Conservation (phyloP, 306 rosid species). For the Leucaena leucocephala region DNA sequence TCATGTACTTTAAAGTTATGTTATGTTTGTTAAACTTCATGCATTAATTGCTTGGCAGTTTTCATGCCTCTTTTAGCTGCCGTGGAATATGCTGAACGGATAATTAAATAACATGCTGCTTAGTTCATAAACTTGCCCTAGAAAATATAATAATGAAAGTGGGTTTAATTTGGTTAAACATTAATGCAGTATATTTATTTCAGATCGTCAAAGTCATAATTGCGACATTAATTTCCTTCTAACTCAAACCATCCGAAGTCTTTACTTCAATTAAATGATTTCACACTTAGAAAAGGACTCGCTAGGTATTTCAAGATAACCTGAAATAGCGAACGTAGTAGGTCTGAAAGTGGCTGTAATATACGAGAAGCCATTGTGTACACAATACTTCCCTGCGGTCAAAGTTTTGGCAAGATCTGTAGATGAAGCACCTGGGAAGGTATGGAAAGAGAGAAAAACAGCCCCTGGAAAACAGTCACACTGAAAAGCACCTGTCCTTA, state of each 20-base stretch:
- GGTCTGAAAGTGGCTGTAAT: neutral
- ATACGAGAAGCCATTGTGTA: neutral
- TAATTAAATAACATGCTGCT: neutral
- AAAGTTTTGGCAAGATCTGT: neutral
- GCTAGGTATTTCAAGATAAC: neutral
- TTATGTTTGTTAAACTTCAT: constrained; percentile 2
- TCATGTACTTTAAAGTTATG: neutral
- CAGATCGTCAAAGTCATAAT: neutral
- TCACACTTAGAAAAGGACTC: neutral
- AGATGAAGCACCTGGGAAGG: neutral
- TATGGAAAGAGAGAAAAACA: neutral
- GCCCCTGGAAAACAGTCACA: neutral
- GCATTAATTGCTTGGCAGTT: neutral
- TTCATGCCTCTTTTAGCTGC: neutral
- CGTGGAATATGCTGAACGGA: neutral
- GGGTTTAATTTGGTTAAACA: neutral
- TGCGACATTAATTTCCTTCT: neutral
- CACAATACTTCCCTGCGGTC: neutral
- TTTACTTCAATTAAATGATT: neutral
- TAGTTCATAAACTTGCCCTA: neutral
- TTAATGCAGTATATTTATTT: neutral
- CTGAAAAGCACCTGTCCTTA: neutral
- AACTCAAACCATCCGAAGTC: neutral
- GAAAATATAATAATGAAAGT: neutral
- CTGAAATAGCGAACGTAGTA: neutral